Percentiles rank a stretch among this genome's conserved stretches.
Evolutionary conservation across 2,329 filamentous ascomycete species (phyloP).

Genomic region (Hypoxylon sp.): DNA sequence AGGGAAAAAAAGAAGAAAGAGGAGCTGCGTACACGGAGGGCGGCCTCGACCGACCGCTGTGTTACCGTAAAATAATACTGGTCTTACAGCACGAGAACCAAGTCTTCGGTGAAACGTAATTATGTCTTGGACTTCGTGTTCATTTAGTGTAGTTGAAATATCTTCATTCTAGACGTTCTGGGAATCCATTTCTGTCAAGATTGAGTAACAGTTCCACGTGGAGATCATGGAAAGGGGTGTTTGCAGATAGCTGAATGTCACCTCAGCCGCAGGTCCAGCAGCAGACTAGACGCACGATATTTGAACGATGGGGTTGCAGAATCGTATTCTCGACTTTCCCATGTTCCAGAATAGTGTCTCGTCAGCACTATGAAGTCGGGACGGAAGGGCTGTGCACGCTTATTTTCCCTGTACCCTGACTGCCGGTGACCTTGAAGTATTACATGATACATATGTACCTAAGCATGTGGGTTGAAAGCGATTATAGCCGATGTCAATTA

Average conservation of each 20-base stretch:
- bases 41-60: constrained; percentile 29
- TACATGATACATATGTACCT: neutral
- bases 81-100: constrained; percentile 4
- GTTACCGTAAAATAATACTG: neutral
- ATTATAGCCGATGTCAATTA: constrained; percentile 26
- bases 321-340: constrained; percentile 40
- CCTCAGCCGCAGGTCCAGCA: constrained; percentile 32
- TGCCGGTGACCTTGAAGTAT: constrained; percentile 17
- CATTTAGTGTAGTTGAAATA: constrained; percentile 2
- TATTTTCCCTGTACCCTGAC: constrained; percentile 20
- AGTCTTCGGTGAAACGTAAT: constrained; percentile 32
- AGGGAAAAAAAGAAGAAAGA: constrained; percentile 3
- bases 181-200: constrained; percentile 26
- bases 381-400: constrained; percentile 37
- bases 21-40: neutral
- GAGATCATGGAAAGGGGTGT: constrained; percentile 18
- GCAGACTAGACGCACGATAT: constrained; percentile 25
- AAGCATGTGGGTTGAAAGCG: constrained; percentile 13
- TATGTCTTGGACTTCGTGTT: constrained; percentile 41
- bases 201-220: constrained; percentile 39
- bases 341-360: constrained; percentile 19
- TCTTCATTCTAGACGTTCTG: constrained; percentile 7
- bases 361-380: constrained; percentile 32
- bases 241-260: constrained; percentile 34
- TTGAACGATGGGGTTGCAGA: constrained; percentile 24